Conservation (phyloP, 371 early-diverging fungal species). For the Mycotypha africana region DNA sequence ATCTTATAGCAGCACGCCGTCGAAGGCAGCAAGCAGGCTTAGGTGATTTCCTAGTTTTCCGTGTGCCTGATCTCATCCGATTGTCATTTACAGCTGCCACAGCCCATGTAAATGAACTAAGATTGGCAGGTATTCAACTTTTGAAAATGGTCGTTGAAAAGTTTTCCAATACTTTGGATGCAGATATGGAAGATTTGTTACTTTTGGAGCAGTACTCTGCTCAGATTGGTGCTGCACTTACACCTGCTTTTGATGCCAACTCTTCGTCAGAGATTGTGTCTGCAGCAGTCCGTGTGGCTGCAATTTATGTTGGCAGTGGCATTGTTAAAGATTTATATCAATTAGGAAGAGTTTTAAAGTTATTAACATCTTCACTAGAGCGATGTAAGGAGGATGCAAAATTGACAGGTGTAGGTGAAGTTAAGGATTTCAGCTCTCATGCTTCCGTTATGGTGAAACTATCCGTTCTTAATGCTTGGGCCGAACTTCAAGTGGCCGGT, state of each 20-base stretch:
- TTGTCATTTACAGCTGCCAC: constrained; percentile 87
- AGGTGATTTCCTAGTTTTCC: constrained; percentile 71
- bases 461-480: constrained; percentile 80
- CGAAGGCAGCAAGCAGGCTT: constrained; percentile 48
- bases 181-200: constrained; percentile 75
- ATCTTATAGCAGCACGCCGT: constrained; percentile 59
- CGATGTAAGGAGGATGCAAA: constrained; percentile 60
- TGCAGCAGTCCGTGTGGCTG: constrained; percentile 78
- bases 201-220: constrained; percentile 88
- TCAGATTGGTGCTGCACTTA: constrained; percentile 84
- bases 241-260: constrained; percentile 80
- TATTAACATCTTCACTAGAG: constrained; percentile 67
- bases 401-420: constrained; percentile 51
- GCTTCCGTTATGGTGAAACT: constrained; percentile 77
- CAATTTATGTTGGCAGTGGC: constrained; percentile 79
- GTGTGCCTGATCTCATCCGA: constrained; percentile 77
- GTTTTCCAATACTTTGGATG: constrained; percentile 66
- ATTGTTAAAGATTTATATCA: constrained; percentile 76
- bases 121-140: constrained; percentile 72
- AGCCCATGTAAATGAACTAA: constrained; percentile 70
- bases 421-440: constrained; percentile 58
- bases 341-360: constrained; percentile 67
- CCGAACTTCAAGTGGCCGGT: constrained; percentile 66
- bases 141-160: constrained; percentile 69
- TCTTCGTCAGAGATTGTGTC: constrained; percentile 74